Evolutionary conservation across 2,329 filamentous ascomycete species (phyloP), one percentile per base, ranked within the genome.

Genomic region (Fusarium buxicola): DNA sequence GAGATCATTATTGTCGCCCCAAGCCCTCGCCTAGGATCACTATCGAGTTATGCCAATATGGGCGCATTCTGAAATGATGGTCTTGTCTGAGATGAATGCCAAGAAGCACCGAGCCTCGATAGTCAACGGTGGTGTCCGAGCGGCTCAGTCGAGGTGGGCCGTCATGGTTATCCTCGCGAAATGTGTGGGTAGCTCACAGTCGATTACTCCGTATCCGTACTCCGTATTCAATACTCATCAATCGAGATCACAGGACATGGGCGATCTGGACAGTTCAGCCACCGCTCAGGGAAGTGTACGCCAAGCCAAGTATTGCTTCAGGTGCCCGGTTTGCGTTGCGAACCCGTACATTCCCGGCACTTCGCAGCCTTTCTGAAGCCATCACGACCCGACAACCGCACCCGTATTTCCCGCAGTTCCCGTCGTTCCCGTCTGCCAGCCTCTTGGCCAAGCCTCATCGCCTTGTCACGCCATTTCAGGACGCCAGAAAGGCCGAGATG

Each of bases 331-430:
- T 13, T 44, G 35, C 15, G 28, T 39, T 32, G 35, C 31, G 36
- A 39, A 46, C 15, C 39, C 48, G 52, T 47, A 31, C 47, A 51
- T 49, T 58, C 41, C 57, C 24, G 45, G 44, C 28, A 32, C 36
- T 53, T 50, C 41, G 38, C 54, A 49, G 46, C 30, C 45, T 51
- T 27, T 21, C 31, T 45, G 41, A 63, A 63, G 32, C 27, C 45
- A 28, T 63, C 62, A 55, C 48, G 46, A 55, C 50, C 49, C 24
- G 59, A 52, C 63, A 63, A 63, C 55, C 48, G 58, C 52, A 66
- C 63, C 62, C 62, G 62, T 60, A 64, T 60, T 64, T 64, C 63
- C 21, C 21, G 62, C 49, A 44, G 58, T 56, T 63, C 63, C 62
- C 62, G 62, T 60, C 60, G 60, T 60, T 64, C 63, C 63, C 59